Percentiles rank a stretch among this genome's conserved stretches.
phyloP scores from a whole-genome alignment of 352 stramenopile species.

The Halophytophthora batemanensis region DNA sequence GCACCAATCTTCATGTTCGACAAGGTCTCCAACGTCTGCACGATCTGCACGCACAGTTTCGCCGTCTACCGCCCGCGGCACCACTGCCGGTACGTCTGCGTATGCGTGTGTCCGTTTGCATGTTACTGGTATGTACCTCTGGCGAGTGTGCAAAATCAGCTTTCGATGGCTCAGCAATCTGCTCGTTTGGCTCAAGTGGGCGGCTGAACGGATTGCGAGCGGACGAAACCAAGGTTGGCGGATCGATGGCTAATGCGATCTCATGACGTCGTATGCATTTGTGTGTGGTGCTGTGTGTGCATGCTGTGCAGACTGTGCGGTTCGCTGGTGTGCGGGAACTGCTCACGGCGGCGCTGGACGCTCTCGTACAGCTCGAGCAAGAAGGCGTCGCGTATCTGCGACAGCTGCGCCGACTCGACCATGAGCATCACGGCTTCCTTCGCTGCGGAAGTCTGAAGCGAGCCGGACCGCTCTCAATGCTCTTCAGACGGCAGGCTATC shows the following conservation, averaged over 20 bases:
- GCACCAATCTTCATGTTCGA: constrained; percentile 88
- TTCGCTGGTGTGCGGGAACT: constrained; percentile 79
- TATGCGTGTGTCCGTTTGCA: not conserved
- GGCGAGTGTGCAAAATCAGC: constrained; percentile 6
- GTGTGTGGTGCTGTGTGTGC: not conserved
- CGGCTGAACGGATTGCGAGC: no score
- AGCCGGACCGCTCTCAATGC: not conserved
- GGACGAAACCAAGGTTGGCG: not conserved
- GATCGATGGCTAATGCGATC: not conserved
- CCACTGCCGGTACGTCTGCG: constrained; percentile 62
- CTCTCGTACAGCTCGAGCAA: constrained; percentile 74
- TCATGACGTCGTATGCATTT: not conserved
- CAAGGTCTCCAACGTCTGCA: constrained; percentile 85
- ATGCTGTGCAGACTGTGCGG: constrained; percentile 60
- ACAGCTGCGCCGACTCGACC: constrained; percentile 53
- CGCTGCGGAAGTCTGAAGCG: constrained; percentile 17
- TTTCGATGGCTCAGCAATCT: constrained; percentile 3
- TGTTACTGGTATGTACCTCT: not conserved
- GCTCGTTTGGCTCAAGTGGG: not conserved
- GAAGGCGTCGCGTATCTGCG: constrained; percentile 77
- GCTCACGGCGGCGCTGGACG: constrained; percentile 76
- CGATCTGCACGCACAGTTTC: constrained; percentile 80
- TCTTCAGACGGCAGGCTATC: no score
- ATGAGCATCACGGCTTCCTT: constrained; percentile 40
- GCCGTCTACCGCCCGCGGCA: constrained; percentile 79